Evolutionary conservation across 2,329 filamentous ascomycete genomes (phyloP).

Genomic region (Phaeosphaeria sp.): DNA sequence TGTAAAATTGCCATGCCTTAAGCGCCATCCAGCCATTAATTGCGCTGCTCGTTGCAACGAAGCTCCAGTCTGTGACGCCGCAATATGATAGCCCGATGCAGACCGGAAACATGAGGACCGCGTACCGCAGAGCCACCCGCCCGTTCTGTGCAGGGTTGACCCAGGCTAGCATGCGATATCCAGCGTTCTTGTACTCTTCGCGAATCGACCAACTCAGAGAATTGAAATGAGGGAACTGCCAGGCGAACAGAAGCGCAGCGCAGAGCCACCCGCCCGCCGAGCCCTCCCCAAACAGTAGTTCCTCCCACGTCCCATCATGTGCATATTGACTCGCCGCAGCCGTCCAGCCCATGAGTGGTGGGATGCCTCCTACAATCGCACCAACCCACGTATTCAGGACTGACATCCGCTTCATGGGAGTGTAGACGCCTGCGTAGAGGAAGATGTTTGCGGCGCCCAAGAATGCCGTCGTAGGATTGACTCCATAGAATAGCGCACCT

Average conservation of each 20-base stretch:
- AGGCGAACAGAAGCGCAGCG: slow-evolving; percentile 83
- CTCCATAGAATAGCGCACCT: slow-evolving; percentile 80
- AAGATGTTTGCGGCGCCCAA: slow-evolving; percentile 84
- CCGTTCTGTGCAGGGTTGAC: slow-evolving; percentile 84
- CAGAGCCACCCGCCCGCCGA: slow-evolving; percentile 86
- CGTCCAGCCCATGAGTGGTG: slow-evolving; percentile 97
- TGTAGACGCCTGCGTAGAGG: slow-evolving; percentile 91
- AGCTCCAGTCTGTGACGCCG: slow-evolving; percentile 85
- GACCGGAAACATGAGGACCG: slow-evolving; percentile 82
- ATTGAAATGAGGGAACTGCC: slow-evolving; percentile 99
- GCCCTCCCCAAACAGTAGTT: slow-evolving; percentile 75
- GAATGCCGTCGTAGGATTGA: slow-evolving; percentile 90
- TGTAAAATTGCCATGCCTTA: slow-evolving; percentile 84
- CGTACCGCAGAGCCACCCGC: slow-evolving; percentile 87
- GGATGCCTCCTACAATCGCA: slow-evolving; percentile 89
- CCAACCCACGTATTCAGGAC: slow-evolving; percentile 95
- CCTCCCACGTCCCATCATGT: slow-evolving; percentile 67
- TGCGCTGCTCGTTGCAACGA: slow-evolving; percentile 78
- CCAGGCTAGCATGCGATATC: slow-evolving; percentile 79
- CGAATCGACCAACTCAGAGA: slow-evolving; percentile 86
- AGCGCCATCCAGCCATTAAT: slow-evolving; percentile 86
- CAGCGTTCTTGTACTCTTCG: slow-evolving; percentile 80
- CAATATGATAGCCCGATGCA: slow-evolving; percentile 79
- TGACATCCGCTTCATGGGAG: slow-evolving; percentile 85
- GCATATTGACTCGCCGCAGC: slow-evolving; percentile 90